Conservation (phyloP, 2,329 filamentous ascomycete species). For the Biscogniauxia marginata region DNA sequence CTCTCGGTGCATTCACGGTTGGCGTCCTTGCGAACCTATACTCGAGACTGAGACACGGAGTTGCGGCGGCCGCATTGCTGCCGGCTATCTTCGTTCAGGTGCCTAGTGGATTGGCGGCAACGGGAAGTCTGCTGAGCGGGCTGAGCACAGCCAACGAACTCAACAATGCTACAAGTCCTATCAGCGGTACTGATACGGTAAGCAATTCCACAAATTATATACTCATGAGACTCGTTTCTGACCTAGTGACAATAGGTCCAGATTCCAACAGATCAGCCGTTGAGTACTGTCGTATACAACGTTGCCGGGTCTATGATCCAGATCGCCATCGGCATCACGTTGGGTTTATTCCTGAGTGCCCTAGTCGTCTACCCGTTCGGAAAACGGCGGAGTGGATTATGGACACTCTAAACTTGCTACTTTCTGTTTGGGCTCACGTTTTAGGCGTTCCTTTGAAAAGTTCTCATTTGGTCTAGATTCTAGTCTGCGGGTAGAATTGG, state of each 20-base stretch:
- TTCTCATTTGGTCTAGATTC: neutral
- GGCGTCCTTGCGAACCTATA: slow-evolving; percentile 78
- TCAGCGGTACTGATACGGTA: slow-evolving; percentile 37
- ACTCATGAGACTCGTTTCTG: slow-evolving; percentile 1
- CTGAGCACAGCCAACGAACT: slow-evolving; percentile 44
- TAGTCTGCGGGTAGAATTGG: neutral
- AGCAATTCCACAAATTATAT: slow-evolving; percentile 6
- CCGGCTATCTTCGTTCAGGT: slow-evolving; percentile 50
- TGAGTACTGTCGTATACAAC: slow-evolving; percentile 42
- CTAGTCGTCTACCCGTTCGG: slow-evolving; percentile 49
- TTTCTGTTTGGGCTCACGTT: neutral
- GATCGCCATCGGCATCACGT: slow-evolving; percentile 51
- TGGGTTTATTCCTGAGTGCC: slow-evolving; percentile 49
- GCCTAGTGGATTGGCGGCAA: slow-evolving; percentile 47
- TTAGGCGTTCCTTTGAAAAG: neutral
- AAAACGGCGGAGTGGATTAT: slow-evolving; percentile 49
- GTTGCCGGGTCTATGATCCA: slow-evolving; percentile 52
- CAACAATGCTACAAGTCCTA: slow-evolving; percentile 35
- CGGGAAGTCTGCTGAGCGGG: slow-evolving; percentile 46
- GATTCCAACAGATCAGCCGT: slow-evolving; percentile 30
- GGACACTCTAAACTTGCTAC: slow-evolving; percentile 41
- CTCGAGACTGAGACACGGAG: slow-evolving; percentile 56
- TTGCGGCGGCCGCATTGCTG: slow-evolving; percentile 46
- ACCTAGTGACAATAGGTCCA: slow-evolving; percentile 17
- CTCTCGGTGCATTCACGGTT: slow-evolving; percentile 72